These are phyloP conservation scores for Malus sylvestris DNA, from an alignment of 306 rosid genomes.

Conservation along the genomic window DNA sequence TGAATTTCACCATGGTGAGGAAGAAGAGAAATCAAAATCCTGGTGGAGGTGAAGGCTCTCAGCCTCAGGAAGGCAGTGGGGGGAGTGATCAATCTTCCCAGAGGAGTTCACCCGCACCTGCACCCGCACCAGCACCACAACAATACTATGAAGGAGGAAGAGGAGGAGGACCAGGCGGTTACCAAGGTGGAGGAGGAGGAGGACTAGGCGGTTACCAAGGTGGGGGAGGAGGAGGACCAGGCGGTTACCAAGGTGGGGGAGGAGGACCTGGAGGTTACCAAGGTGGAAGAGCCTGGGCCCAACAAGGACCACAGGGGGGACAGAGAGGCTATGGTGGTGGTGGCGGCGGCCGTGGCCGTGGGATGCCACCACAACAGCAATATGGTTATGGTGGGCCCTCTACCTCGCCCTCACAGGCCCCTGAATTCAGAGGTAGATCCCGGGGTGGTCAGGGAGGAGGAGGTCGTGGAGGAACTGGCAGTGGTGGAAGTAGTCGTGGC, in stretches of 20 bases:
- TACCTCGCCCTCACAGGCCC: background rate
- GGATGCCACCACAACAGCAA: conserved; percentile 49
- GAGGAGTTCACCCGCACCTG: background rate
- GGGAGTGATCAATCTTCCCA: background rate
- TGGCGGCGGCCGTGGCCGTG: conserved; percentile 37
- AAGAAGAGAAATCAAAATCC: conserved; percentile 65
- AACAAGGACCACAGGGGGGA: conserved; percentile 41
- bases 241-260: conserved; percentile 63
- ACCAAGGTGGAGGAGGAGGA: background rate
- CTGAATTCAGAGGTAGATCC: conserved; percentile 64
- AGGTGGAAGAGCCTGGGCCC: conserved; percentile 60
- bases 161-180: conserved; percentile 10
- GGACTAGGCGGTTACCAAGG: conserved; percentile 42
- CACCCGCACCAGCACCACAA: background rate
- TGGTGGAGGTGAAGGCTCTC: conserved; percentile 59
- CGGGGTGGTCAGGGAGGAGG: conserved; percentile 76
- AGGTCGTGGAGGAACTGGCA: conserved; percentile 37
- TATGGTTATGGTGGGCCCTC: conserved; percentile 34
- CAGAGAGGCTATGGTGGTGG: conserved; percentile 31
- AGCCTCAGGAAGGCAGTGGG: conserved; percentile 33
- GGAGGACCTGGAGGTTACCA: conserved; percentile 30
- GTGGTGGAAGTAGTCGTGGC: conserved; percentile 22
- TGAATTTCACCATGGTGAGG: conserved; percentile 45
- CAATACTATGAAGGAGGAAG: conserved; percentile 3
- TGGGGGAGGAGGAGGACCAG: conserved; percentile 24